These are phyloP conservation scores for Cercospora beticola DNA, from an alignment of 2,329 filamentous ascomycete genomes.

Conservation along the genomic window DNA sequence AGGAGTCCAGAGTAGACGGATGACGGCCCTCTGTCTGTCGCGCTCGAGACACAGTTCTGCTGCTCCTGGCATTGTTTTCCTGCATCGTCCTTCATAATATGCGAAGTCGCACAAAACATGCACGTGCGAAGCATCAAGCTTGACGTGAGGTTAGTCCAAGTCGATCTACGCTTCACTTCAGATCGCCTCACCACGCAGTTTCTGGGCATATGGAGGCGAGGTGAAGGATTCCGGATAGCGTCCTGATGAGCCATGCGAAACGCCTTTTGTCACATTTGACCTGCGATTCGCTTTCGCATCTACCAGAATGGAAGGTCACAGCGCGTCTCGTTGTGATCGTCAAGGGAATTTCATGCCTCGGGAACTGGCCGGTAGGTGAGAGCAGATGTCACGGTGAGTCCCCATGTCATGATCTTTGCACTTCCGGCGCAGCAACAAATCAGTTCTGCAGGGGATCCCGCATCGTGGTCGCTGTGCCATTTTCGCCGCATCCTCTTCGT, in stretches of 20 bases:
- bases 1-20: not conserved
- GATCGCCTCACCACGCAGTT: not conserved
- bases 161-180: not conserved
- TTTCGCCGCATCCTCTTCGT: not conserved
- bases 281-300: not conserved
- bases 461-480: not conserved
- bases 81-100: not conserved
- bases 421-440: not conserved
- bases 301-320: not conserved
- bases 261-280: not conserved
- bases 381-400: not conserved
- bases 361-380: not conserved
- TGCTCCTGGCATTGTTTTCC: not conserved
- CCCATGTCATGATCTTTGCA: not conserved
- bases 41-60: not conserved
- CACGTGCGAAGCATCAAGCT: not conserved
- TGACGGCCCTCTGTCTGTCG: not conserved
- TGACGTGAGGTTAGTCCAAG: not conserved
- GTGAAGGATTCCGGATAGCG: not conserved
- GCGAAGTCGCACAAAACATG: not conserved
- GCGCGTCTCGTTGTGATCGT: too few species aligned
- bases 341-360: not conserved
- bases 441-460: not conserved
- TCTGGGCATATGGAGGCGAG: not conserved
- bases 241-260: not conserved